phyloP scores from a whole-genome alignment of 1,284 basidiomycete species.

The Malassezia obtusa region DNA sequence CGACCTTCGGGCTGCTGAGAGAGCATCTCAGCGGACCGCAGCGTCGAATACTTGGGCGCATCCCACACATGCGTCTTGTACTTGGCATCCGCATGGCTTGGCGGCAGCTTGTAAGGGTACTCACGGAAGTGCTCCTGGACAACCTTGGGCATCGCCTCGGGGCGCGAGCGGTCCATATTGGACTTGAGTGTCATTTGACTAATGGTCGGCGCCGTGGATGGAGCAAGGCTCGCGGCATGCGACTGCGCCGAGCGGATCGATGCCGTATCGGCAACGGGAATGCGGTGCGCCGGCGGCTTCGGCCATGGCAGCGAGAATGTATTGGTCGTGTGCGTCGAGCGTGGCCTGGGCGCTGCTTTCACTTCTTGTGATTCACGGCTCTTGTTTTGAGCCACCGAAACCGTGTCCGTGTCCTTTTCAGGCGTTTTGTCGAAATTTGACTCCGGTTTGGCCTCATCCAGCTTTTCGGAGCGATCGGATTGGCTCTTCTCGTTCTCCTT shows the following conservation, averaged over 20 bases:
- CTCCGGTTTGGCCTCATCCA: no score
- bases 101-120: not conserved
- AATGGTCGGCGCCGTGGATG: not conserved
- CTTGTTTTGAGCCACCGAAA: not conserved
- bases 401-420: not conserved
- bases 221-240: not conserved
- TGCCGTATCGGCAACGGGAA: not conserved
- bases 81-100: not conserved
- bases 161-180: not conserved
- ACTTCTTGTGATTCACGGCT: not conserved
- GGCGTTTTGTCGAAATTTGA: no score
- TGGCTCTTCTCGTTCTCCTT: no score
- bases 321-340: no score
- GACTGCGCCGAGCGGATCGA: not conserved
- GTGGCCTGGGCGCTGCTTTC: no score
- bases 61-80: conserved; percentile 4
- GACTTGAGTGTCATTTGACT: not conserved
- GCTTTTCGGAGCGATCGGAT: no score
- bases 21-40: conserved; percentile 6
- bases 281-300: not conserved
- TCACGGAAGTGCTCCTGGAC: not conserved
- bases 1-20: conserved; percentile 3
- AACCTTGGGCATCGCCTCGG: not conserved
- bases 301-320: not conserved
- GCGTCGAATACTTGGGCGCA: not conserved